Percentiles rank a stretch among this genome's conserved stretches.
Conservation (phyloP, 2,329 filamentous ascomycete genomes). For the Emergomyces africanus region DNA sequence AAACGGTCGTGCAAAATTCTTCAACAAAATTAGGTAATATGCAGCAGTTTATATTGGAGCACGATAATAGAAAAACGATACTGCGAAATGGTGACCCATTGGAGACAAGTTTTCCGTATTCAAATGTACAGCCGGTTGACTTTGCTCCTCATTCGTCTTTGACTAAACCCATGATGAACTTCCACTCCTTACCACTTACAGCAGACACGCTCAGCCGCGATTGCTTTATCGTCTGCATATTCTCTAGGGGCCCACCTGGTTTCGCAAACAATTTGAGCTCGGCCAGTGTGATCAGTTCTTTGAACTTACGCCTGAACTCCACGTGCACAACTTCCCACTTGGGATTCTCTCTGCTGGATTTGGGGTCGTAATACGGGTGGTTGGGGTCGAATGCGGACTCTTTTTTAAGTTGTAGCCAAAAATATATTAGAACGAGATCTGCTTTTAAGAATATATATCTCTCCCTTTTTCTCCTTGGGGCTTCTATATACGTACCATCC, state of each 20-base stretch:
- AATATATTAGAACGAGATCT: background rate
- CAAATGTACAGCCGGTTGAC: background rate
- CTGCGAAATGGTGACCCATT: background rate
- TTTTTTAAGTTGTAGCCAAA: slow-evolving; percentile 17
- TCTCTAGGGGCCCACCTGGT: slow-evolving; percentile 45
- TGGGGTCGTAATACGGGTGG: slow-evolving; percentile 72
- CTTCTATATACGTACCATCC: slow-evolving; percentile 46
- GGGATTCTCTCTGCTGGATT: slow-evolving; percentile 54
- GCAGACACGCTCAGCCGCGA: slow-evolving; percentile 62
- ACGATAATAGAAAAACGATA: background rate
- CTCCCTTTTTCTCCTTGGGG: slow-evolving; percentile 10
- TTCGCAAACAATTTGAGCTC: slow-evolving; percentile 55
- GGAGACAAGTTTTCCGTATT: background rate
- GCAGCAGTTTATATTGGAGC: background rate
- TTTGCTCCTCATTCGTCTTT: slow-evolving; percentile 17
- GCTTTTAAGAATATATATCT: slow-evolving; percentile 7
- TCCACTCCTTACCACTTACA: slow-evolving; percentile 36
- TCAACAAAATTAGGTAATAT: background rate
- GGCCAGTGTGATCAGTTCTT: slow-evolving; percentile 53
- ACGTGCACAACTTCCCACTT: slow-evolving; percentile 89
- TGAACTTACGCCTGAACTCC: slow-evolving; percentile 72
- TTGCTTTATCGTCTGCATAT: slow-evolving; percentile 75
- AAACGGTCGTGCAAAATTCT: background rate
- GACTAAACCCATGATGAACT: slow-evolving; percentile 34
- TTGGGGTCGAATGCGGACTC: slow-evolving; percentile 58